A percentile compares a stretch with the other conserved stretches of the same genome.
phyloP scores from a whole-genome alignment of 2,329 filamentous ascomycete species.

The Grosmannia huntii region DNA sequence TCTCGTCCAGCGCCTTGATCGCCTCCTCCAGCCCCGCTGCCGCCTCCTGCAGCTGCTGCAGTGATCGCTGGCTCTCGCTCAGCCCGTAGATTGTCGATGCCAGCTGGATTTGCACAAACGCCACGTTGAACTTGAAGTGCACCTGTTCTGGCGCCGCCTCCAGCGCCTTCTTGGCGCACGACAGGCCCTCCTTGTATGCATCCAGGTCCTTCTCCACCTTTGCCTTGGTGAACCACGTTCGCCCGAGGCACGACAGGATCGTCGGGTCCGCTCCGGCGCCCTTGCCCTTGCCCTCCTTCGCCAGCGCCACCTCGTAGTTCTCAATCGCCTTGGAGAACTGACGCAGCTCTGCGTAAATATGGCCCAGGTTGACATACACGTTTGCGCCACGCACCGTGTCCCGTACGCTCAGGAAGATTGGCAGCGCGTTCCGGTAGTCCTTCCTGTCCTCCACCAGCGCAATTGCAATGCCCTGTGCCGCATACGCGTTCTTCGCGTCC shows the following conservation, averaged over 20 bases:
- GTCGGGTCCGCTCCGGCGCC: constrained; percentile 59
- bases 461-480: constrained; percentile 90
- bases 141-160: constrained; percentile 69
- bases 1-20: constrained; percentile 57
- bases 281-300: constrained; percentile 64
- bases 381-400: constrained; percentile 83
- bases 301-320: constrained; percentile 77
- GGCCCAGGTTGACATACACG: constrained; percentile 85
- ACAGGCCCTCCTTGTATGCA: constrained; percentile 42
- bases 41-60: constrained; percentile 70
- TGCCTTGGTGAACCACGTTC: constrained; percentile 75
- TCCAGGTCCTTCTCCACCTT: constrained; percentile 48
- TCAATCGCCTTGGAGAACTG: constrained; percentile 90
- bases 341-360: constrained; percentile 79
- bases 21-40: constrained; percentile 67
- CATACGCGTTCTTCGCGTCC: constrained; percentile 92
- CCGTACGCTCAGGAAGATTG: constrained; percentile 80
- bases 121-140: constrained; percentile 94
- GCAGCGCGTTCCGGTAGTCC: constrained; percentile 67
- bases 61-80: constrained; percentile 61
- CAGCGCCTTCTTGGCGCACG: constrained; percentile 58
- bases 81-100: constrained; percentile 68
- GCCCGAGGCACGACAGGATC: constrained; percentile 74
- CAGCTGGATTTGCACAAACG: constrained; percentile 92
- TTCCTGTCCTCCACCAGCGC: constrained; percentile 90